Conservation (phyloP, 768 basidiomycete species). For the Rossbeevera mucosa region DNA sequence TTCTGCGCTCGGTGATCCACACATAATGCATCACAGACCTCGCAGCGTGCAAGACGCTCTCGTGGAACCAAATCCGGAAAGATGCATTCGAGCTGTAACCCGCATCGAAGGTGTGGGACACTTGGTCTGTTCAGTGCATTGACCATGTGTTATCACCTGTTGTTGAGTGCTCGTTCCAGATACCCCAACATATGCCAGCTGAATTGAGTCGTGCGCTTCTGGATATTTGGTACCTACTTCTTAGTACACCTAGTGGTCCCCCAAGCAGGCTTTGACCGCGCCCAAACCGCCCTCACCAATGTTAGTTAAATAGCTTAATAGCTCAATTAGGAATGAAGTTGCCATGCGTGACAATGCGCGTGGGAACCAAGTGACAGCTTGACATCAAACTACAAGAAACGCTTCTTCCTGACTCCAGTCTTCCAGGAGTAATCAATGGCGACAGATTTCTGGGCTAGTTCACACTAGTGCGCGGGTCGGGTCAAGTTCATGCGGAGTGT, state of each 20-base stretch:
- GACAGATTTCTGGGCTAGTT: conserved; percentile 89
- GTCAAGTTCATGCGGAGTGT: conserved; percentile 5
- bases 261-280: conserved; percentile 16
- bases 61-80: conserved; percentile 21
- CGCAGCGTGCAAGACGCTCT: conserved; percentile 30
- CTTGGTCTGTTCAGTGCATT: conserved; percentile 21
- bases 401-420: not conserved
- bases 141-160: not conserved
- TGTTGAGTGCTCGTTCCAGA: conserved; percentile 8
- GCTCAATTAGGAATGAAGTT: too few species aligned
- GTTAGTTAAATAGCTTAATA: too few species aligned
- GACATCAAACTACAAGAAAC: not conserved
- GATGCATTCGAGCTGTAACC: conserved; percentile 20
- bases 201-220: conserved; percentile 25
- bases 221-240: conserved; percentile 15
- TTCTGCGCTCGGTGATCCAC: not conserved
- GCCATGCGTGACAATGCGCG: not conserved
- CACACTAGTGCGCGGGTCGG: conserved; percentile 64
- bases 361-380: not conserved
- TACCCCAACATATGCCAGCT: conserved; percentile 26
- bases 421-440: conserved; percentile 51
- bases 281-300: not conserved
- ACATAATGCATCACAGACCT: conserved; percentile 20
- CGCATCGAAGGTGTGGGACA: conserved; percentile 30
- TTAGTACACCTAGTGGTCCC: not conserved